Evolutionary conservation across 2,329 filamentous ascomycete species (phyloP).

Genomic region (Fusarium pseudoanthophilum): DNA sequence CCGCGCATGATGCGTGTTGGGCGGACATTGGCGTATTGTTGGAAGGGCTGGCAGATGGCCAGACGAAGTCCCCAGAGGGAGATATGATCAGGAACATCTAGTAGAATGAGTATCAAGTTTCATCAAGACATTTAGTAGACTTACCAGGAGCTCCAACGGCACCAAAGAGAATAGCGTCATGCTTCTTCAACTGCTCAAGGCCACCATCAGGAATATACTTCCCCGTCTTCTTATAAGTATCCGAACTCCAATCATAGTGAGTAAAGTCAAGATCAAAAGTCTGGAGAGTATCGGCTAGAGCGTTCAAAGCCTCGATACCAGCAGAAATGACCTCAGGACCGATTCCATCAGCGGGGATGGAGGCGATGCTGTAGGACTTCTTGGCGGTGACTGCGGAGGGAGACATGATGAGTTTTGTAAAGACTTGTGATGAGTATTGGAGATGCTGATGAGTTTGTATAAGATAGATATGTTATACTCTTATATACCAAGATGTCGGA

Average conservation of each 20-base stretch:
- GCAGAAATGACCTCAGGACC: constrained; percentile 71
- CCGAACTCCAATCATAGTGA: constrained; percentile 74
- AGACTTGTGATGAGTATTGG: background rate
- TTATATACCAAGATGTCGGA: background rate
- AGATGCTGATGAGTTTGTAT: background rate
- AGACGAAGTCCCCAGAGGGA: constrained; percentile 73
- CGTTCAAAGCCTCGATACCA: constrained; percentile 69
- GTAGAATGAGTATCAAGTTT: background rate
- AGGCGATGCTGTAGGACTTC: constrained; percentile 63
- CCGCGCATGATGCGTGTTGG: constrained; percentile 71
- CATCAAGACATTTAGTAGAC: constrained; percentile 57
- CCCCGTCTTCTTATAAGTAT: constrained; percentile 72
- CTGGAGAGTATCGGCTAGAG: constrained; percentile 60
- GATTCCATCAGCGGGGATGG: constrained; percentile 72
- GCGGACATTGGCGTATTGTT: constrained; percentile 74
- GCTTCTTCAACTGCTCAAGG: constrained; percentile 49
- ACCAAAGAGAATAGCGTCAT: constrained; percentile 72
- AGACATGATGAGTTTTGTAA: constrained; percentile 34
- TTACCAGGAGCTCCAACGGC: constrained; percentile 68
- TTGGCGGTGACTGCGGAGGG: constrained; percentile 34
- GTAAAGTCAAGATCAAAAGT: constrained; percentile 71
- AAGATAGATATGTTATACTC: background rate
- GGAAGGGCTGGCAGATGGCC: constrained; percentile 71
- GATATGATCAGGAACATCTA: constrained; percentile 72
- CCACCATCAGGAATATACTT: constrained; percentile 58